Evolutionary conservation across 106 monocot genomes (phyloP).

Genomic region (Platanthera guangdongensis): DNA sequence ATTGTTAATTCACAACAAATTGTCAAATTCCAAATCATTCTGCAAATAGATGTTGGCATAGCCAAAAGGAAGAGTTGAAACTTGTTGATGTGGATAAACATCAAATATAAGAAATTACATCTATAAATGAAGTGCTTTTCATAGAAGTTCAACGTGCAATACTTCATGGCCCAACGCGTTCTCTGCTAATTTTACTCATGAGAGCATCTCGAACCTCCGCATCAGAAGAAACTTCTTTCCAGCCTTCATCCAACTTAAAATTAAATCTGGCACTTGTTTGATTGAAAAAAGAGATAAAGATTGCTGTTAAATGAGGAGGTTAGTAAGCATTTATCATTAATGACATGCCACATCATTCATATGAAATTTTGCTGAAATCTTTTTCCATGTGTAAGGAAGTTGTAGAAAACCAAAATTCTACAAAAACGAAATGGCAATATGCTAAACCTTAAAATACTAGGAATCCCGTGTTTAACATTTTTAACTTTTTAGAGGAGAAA

Average conservation of each 20-base stretch:
- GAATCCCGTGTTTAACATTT: not conserved
- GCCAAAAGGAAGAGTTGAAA: too few relatives aligned
- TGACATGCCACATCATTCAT: not conserved
- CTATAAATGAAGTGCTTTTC: not conserved
- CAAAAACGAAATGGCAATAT: not conserved
- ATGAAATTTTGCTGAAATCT: not conserved
- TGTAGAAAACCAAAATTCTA: not conserved
- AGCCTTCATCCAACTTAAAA: slow-evolving; percentile 71
- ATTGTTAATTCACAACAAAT: too few relatives aligned
- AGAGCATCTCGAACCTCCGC: slow-evolving; percentile 75
- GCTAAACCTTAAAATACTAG: not conserved
- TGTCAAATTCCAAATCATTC: too few relatives aligned
- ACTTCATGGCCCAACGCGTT: slow-evolving; percentile 98
- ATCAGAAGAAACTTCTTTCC: slow-evolving; percentile 71
- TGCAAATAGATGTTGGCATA: too few relatives aligned
- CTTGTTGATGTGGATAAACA: too few relatives aligned
- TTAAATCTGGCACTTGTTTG: slow-evolving; percentile 76
- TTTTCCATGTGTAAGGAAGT: not conserved
- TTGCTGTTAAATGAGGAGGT: not conserved
- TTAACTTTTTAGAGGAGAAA: too few relatives aligned
- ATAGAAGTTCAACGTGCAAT: slow-evolving; percentile 5
- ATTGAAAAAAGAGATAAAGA: not conserved
- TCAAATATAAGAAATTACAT: not conserved
- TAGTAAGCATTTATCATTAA: not conserved
- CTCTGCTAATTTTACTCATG: slow-evolving; percentile 84